Evolutionary conservation across 345 rosid species (phyloP).

Genomic region (Erucastrum elatum): DNA sequence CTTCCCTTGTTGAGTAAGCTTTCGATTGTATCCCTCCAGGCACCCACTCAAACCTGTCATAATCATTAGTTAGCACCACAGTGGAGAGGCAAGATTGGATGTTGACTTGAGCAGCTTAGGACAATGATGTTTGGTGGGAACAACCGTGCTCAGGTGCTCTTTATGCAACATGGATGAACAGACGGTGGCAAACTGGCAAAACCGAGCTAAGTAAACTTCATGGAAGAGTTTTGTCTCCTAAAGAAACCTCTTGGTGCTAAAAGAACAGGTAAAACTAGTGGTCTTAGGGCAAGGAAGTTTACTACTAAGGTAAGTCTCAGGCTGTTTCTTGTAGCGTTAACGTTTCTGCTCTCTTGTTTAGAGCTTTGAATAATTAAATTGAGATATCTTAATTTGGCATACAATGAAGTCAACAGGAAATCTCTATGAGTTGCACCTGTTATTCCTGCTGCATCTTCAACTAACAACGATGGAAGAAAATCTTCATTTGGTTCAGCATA

Average conservation of each 20-base stretch:
- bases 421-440: constrained; percentile 72
- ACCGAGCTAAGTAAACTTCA: constrained; percentile 90
- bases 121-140: constrained; percentile 90
- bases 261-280: constrained; percentile 78
- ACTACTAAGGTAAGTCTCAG: constrained; percentile 61
- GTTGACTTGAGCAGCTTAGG: constrained; percentile 64
- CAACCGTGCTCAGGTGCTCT: constrained; percentile 91
- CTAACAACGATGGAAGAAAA: constrained; percentile 38
- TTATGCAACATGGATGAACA: constrained; percentile 98
- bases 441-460: constrained; percentile 52
- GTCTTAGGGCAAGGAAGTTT: constrained; percentile 95
- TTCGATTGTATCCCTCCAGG: too few relatives aligned
- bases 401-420: constrained; percentile 58
- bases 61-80: too few relatives aligned
- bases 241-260: constrained; percentile 85
- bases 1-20: too few relatives aligned
- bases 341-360: background rate
- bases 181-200: constrained; percentile 65
- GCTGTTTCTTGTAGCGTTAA: background rate
- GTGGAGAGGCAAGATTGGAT: too few relatives aligned
- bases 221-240: constrained; percentile 49
- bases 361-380: background rate
- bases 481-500: constrained; percentile 54
- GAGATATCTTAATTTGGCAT: too few relatives aligned
- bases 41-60: too few relatives aligned